Evolutionary conservation across 1,284 basidiomycete species (phyloP).

Genomic region (Moniliophthora roreri): DNA sequence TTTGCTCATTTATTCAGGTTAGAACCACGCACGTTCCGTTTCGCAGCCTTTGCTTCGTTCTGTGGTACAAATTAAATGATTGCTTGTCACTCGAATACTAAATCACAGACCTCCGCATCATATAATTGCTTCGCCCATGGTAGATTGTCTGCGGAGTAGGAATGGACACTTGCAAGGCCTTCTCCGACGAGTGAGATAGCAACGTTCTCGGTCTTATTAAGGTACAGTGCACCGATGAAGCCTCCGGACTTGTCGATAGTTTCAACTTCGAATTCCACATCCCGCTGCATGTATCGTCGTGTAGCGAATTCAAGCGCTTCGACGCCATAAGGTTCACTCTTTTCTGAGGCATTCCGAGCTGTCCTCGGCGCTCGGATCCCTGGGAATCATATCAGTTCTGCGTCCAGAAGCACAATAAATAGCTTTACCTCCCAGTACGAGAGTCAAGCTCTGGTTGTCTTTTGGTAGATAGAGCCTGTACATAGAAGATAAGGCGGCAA

Average conservation of each 20-base stretch:
- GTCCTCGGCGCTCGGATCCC: slow-evolving; percentile 85
- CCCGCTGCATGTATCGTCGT: slow-evolving; percentile 87
- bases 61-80: slow-evolving; percentile 26
- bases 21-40: slow-evolving; percentile 58
- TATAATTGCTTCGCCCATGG: slow-evolving; percentile 79
- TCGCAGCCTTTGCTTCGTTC: slow-evolving; percentile 77
- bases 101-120: slow-evolving; percentile 74
- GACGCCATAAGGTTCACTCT: slow-evolving; percentile 85
- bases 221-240: slow-evolving; percentile 89
- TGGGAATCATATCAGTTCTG: slow-evolving; percentile 26
- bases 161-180: slow-evolving; percentile 85
- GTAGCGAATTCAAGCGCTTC: slow-evolving; percentile 86
- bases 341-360: slow-evolving; percentile 80
- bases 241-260: slow-evolving; percentile 93
- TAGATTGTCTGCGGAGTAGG: slow-evolving; percentile 83
- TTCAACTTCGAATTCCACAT: slow-evolving; percentile 92
- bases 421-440: slow-evolving; percentile 80
- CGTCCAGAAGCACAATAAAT: slow-evolving; percentile 1
- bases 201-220: slow-evolving; percentile 85
- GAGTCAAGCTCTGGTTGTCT: slow-evolving; percentile 88
- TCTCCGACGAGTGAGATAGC: slow-evolving; percentile 84
- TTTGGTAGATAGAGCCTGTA: slow-evolving; percentile 81
- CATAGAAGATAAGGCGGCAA: slow-evolving; percentile 13
- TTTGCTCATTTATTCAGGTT: neutral
- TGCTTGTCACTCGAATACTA: slow-evolving; percentile 6